These are phyloP conservation scores for Lactarius akahatsu DNA, from an alignment of 768 basidiomycete species.

Conservation along the genomic window DNA sequence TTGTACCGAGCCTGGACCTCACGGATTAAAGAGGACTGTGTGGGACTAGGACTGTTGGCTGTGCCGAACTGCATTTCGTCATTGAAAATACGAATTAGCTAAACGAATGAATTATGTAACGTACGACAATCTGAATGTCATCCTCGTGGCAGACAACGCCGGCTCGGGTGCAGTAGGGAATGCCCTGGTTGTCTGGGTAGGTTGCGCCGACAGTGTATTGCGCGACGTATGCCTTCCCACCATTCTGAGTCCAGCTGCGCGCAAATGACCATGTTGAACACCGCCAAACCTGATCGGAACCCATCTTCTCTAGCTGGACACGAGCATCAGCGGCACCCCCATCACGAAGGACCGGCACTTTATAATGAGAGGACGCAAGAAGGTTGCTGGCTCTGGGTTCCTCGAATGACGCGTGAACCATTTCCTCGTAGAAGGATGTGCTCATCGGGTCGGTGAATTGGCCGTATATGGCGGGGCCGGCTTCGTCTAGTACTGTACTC, in stretches of 20 bases:
- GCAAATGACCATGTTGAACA: slow-evolving; percentile 73
- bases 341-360: slow-evolving; percentile 33
- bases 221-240: slow-evolving; percentile 68
- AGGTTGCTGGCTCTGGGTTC: slow-evolving; percentile 44
- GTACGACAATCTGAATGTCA: slow-evolving; percentile 75
- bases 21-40: slow-evolving; percentile 56
- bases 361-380: slow-evolving; percentile 50
- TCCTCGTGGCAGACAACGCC: slow-evolving; percentile 77
- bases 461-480: slow-evolving; percentile 58
- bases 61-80: slow-evolving; percentile 48
- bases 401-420: slow-evolving; percentile 50
- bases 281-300: slow-evolving; percentile 69
- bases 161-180: slow-evolving; percentile 53
- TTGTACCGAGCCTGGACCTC: slow-evolving; percentile 71
- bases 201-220: slow-evolving; percentile 63
- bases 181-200: slow-evolving; percentile 63
- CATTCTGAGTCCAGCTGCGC: slow-evolving; percentile 60
- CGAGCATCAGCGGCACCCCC: slow-evolving; percentile 49
- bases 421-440: slow-evolving; percentile 38
- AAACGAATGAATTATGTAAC: slow-evolving; percentile 33
- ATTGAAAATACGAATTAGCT: slow-evolving; percentile 36
- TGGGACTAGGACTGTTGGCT: slow-evolving; percentile 50
- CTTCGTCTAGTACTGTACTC: slow-evolving; percentile 72
- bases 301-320: slow-evolving; percentile 53
- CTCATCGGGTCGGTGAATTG: slow-evolving; percentile 43